Conservation (phyloP, 2,329 filamentous ascomycete species). For the Coniella vitis region DNA sequence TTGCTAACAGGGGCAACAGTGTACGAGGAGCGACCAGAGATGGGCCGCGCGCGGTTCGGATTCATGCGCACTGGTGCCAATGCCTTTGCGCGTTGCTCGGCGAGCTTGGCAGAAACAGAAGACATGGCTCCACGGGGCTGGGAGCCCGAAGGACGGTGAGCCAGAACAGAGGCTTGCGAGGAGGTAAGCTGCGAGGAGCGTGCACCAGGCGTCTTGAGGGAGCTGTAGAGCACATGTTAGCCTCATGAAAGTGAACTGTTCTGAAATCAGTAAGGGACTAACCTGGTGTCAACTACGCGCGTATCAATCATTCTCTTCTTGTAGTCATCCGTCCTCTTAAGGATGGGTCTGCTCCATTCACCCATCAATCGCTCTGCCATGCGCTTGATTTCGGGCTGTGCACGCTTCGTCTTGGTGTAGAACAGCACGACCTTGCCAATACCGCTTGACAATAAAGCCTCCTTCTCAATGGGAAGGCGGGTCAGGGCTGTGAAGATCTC, state of each 20-base stretch:
- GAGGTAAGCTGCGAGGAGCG: slow-evolving; percentile 28
- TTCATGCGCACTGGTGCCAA: slow-evolving; percentile 47
- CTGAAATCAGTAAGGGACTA: slow-evolving; percentile 25
- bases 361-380: slow-evolving; percentile 87
- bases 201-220: slow-evolving; percentile 36
- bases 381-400: slow-evolving; percentile 82
- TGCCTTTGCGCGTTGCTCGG: slow-evolving; percentile 18
- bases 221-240: slow-evolving; percentile 29
- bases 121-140: slow-evolving; percentile 19
- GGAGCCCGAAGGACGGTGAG: slow-evolving; percentile 40
- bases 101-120: slow-evolving; percentile 25
- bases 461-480: slow-evolving; percentile 82
- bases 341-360: slow-evolving; percentile 91
- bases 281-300: slow-evolving; percentile 58
- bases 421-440: slow-evolving; percentile 96
- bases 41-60: slow-evolving; percentile 50
- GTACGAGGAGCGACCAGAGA: slow-evolving; percentile 49
- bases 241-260: neutral
- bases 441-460: slow-evolving; percentile 79
- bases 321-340: slow-evolving; percentile 91
- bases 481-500: slow-evolving; percentile 80
- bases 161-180: slow-evolving; percentile 35
- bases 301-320: slow-evolving; percentile 69
- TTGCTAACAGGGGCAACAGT: slow-evolving; percentile 52
- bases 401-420: slow-evolving; percentile 91